Evolutionary conservation across 2,329 filamentous ascomycete genomes (phyloP), one percentile per base, ranked within the genome.

Genomic region (Zymoseptoria crescenta): DNA sequence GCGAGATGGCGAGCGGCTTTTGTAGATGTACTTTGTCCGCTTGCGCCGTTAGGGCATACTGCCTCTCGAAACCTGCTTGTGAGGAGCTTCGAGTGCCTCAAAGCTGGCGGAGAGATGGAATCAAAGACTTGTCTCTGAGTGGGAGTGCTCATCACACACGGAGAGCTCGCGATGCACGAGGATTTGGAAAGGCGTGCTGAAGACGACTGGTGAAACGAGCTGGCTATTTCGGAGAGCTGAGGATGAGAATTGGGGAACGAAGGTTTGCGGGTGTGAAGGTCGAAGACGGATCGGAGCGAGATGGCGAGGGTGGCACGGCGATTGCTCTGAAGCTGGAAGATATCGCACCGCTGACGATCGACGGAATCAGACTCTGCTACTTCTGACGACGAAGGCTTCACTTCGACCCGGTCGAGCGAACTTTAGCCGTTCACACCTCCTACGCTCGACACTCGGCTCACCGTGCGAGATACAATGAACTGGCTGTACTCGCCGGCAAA

Each of bases 1-100:
- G 66, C 66, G 72, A 72, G 75, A 77, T 77, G 70, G 74, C 75
- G 80, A 83, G 84, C 89, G 90, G 84, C 85, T 96, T 96, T 96
- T 96, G 81, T 80, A 82, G 90, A 95, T 87, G 90, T 92, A 76
- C 84, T 96, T 96, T 96, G 89, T 88, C 83, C 89, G 89, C 86
- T 80, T 61, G 66, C 60, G 59, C 57, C 30, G 55, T 56, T 30
- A 48, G 21, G 58, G 55, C 72, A 80, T 70, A 71, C 79, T 75
- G 85, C 87, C 87, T 85, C 86, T 83, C 83, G 56, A 69, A 72
- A 65, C 61, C 54, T 61, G 61, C 65, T 28, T 21, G 57, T 52
- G 29, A 21, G 16, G 50, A 8, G 4, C 27, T 28, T 9, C 3
- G 20, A 4, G 30, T 49, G 35, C 24, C 30, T 51, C 49, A 28